phyloP scores from a whole-genome alignment of 257 asterid genomes.

The Datura wrightii region DNA sequence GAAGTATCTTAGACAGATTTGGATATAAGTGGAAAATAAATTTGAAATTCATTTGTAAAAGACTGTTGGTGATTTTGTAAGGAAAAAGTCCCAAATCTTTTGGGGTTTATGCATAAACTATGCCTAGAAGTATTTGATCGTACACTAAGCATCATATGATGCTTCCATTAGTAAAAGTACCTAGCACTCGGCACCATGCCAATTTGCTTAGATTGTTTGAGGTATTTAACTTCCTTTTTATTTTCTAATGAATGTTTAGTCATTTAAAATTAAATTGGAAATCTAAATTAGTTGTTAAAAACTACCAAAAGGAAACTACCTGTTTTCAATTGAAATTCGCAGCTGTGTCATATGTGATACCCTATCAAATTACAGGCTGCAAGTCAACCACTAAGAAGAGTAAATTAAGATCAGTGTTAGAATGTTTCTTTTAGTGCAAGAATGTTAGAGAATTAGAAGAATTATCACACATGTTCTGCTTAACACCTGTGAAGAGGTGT shows the following conservation, averaged over 20 bases:
- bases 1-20: slow-evolving; percentile 6
- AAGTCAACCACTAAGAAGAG: slow-evolving; percentile 18
- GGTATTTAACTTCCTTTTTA: background rate
- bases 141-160: background rate
- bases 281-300: background rate
- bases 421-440: background rate
- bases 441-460: slow-evolving; percentile 1
- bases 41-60: background rate
- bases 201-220: slow-evolving; percentile 17
- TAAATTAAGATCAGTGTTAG: background rate
- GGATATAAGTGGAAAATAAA: background rate
- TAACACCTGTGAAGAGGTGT: slow-evolving; percentile 7
- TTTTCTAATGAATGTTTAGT: background rate
- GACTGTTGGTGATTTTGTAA: background rate
- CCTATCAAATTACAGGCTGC: slow-evolving; percentile 9
- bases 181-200: background rate
- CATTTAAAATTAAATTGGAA: background rate
- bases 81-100: background rate
- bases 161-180: background rate
- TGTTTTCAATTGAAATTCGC: background rate
- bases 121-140: background rate
- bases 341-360: background rate
- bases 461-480: background rate
- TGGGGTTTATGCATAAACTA: background rate
- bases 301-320: background rate